These are phyloP conservation scores for Sodiomyces alkalinus DNA, from an alignment of 2,329 filamentous ascomycete genomes.

Conservation along the genomic window DNA sequence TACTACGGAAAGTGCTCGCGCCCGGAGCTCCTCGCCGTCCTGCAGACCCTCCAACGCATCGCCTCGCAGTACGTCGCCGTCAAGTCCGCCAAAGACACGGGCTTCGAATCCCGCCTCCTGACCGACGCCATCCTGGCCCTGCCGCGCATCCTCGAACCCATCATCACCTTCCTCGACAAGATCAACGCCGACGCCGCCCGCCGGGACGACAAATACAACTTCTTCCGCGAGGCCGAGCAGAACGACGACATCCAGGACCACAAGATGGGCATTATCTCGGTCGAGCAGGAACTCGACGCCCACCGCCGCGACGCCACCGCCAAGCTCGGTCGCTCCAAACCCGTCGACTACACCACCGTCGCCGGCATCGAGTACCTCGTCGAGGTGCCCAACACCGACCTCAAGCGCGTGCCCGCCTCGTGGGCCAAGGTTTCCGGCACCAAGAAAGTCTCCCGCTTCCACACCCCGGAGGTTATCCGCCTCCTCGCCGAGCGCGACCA, in stretches of 20 bases:
- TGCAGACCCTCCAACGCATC: conserved; percentile 76
- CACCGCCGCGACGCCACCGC: conserved; percentile 58
- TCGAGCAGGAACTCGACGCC: conserved; percentile 75
- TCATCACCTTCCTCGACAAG: conserved; percentile 63
- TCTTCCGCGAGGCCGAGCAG: conserved; percentile 79
- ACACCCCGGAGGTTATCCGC: conserved; percentile 77
- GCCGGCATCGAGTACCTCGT: conserved; percentile 90
- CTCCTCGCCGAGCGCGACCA: conserved; percentile 82
- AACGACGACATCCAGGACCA: conserved; percentile 75
- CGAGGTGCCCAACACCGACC: conserved; percentile 68
- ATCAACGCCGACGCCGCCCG: conserved; percentile 77
- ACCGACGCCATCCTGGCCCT: conserved; percentile 58
- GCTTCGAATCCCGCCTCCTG: conserved; percentile 58
- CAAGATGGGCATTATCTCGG: conserved; percentile 78
- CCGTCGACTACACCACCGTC: conserved; percentile 67
- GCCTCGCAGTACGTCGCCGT: conserved; percentile 59
- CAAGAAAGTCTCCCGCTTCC: conserved; percentile 82
- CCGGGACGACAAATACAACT: conserved; percentile 81
- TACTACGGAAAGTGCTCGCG: conserved; percentile 95
- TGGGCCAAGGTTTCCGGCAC: conserved; percentile 94
- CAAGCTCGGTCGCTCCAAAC: conserved; percentile 53
- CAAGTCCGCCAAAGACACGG: conserved; percentile 47
- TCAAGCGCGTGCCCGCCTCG: conserved; percentile 81
- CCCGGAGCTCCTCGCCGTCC: conserved; percentile 68
- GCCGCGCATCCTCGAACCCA: conserved; percentile 58